These are phyloP conservation scores for Cyphellophora attinorum DNA, from an alignment of 2,329 filamentous ascomycete genomes.

Conservation along the genomic window DNA sequence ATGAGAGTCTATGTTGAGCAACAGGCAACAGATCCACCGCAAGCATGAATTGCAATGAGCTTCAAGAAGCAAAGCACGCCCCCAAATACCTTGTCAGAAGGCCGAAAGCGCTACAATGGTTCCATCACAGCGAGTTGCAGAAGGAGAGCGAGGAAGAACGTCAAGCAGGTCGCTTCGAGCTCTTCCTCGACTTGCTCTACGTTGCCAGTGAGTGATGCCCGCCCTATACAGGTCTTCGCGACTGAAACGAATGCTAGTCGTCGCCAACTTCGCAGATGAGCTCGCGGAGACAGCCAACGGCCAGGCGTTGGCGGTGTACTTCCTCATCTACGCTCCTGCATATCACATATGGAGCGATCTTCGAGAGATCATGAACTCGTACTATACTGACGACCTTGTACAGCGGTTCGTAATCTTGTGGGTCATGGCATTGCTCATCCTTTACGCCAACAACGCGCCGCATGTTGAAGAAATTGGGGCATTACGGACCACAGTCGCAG, in stretches of 20 bases:
- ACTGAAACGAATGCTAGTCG: too few species aligned
- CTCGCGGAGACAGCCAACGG: slow-evolving; percentile 38
- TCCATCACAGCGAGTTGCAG: slow-evolving; percentile 31
- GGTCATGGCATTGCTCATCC: slow-evolving; percentile 41
- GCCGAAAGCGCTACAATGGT: slow-evolving; percentile 35
- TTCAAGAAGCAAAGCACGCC: background rate
- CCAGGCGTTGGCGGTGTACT: slow-evolving; percentile 36
- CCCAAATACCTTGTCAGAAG: slow-evolving; percentile 21
- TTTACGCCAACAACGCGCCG: slow-evolving; percentile 40
- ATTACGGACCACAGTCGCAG: slow-evolving; percentile 36
- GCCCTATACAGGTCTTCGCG: too few species aligned
- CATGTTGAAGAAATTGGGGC: slow-evolving; percentile 33
- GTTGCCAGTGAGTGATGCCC: too few species aligned
- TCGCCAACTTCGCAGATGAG: slow-evolving; percentile 42
- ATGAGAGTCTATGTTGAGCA: too few species aligned
- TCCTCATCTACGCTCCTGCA: slow-evolving; percentile 39
- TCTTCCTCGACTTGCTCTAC: slow-evolving; percentile 40
- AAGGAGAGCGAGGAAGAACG: slow-evolving; percentile 36
- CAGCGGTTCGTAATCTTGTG: slow-evolving; percentile 41
- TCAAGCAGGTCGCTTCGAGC: slow-evolving; percentile 38
- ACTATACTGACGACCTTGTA: slow-evolving; percentile 41
- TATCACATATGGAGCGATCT: slow-evolving; percentile 44
- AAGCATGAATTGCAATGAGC: slow-evolving; percentile 1
- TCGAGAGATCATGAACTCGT: slow-evolving; percentile 43
- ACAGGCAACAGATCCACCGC: too few species aligned